Evolutionary conservation across 2,329 filamentous ascomycete genomes (phyloP).

Genomic region (Orbilia quercus): DNA sequence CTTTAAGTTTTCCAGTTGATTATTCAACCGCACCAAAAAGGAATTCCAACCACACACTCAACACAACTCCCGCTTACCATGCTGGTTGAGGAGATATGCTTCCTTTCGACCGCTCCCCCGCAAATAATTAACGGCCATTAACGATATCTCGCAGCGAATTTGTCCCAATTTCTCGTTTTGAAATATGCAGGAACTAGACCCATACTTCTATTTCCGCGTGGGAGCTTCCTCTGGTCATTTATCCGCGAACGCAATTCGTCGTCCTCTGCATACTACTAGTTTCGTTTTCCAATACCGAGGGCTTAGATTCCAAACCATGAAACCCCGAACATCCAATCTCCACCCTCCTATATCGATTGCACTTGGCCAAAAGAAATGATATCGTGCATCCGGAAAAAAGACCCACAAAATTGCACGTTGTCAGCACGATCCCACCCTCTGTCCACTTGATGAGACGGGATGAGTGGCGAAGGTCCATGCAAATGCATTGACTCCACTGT

Average conservation of each 20-base stretch:
- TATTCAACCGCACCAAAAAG: conserved; percentile 43
- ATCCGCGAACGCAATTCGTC: background rate
- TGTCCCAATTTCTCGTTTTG: conserved; percentile 17
- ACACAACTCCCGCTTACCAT: conserved; percentile 38
- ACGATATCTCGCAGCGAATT: background rate
- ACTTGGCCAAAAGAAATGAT: background rate
- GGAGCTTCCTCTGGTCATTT: background rate
- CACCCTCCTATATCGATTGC: conserved; percentile 5
- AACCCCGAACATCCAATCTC: background rate
- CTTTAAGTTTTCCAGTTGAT: conserved; percentile 9
- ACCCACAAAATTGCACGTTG: background rate
- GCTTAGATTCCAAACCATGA: conserved; percentile 15
- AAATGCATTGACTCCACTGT: conserved; percentile 1
- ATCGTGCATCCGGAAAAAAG: background rate
- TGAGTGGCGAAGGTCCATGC: conserved; percentile 25
- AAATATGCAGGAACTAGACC: conserved; percentile 34
- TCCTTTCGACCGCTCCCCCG: background rate
- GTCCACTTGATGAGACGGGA: conserved; percentile 3
- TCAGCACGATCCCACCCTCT: conserved; percentile 12
- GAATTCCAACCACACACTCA: conserved; percentile 29
- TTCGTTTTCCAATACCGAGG: background rate
- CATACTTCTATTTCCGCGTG: conserved; percentile 11
- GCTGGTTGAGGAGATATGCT: too few species aligned
- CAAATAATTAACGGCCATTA: background rate
- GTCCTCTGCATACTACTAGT: conserved; percentile 2